Percentiles rank a stretch among this genome's conserved stretches.
phyloP scores from a whole-genome alignment of 495 filamentous ascomycete genomes.

The Penicillium argentinense region DNA sequence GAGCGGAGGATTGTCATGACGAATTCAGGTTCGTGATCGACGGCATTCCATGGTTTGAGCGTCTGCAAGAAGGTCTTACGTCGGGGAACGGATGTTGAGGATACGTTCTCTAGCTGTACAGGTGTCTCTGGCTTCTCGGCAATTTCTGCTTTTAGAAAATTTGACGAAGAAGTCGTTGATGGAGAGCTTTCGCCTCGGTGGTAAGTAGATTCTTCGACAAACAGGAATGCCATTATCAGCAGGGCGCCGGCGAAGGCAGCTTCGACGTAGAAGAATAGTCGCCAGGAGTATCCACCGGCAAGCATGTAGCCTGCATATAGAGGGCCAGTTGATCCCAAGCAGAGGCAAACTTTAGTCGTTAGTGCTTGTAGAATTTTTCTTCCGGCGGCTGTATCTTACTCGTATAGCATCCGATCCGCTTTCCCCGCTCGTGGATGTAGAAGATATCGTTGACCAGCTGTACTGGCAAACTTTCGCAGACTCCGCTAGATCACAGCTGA shows the following conservation, averaged over 20 bases:
- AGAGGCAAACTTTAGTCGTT: conserved; percentile 50
- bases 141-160: neutral
- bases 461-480: conserved; percentile 63
- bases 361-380: neutral
- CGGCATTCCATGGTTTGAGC: conserved; percentile 38
- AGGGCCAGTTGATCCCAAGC: conserved; percentile 57
- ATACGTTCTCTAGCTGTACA: conserved; percentile 8
- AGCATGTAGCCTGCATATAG: conserved; percentile 66
- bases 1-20: conserved; percentile 50
- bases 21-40: conserved; percentile 44
- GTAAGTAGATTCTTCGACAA: conserved; percentile 63
- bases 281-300: conserved; percentile 60
- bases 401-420: conserved; percentile 59
- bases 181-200: conserved; percentile 36
- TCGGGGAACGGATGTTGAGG: conserved; percentile 11
- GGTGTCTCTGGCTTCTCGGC: conserved; percentile 3
- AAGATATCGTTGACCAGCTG: conserved; percentile 69
- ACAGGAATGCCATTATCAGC: conserved; percentile 57
- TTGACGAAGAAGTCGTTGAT: neutral
- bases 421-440: conserved; percentile 61
- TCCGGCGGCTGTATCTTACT: conserved; percentile 27
- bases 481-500: conserved; percentile 32
- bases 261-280: conserved; percentile 65
- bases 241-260: conserved; percentile 57
- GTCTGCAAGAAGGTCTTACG: conserved; percentile 45